A percentile compares a stretch with the other conserved stretches of the same genome.
These are phyloP conservation scores for Pestalotiopsis sp. DNA, from an alignment of 2,329 filamentous ascomycete genomes.

Conservation along the genomic window DNA sequence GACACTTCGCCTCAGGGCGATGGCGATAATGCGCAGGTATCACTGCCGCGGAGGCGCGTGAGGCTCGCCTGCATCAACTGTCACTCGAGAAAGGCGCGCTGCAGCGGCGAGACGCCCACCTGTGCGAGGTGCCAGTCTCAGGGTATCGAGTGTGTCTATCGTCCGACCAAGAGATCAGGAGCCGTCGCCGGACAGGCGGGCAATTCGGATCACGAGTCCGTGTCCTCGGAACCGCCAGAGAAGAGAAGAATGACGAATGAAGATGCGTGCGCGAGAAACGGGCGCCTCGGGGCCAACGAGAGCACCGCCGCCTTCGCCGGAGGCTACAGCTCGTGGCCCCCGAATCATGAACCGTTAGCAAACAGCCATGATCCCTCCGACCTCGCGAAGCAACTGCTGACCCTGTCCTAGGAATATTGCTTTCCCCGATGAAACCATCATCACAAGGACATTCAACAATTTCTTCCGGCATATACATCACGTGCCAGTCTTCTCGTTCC, in stretches of 20 bases:
- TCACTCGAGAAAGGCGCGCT: conserved; percentile 60
- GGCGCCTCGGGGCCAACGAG: conserved; percentile 25
- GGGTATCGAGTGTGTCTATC: conserved; percentile 53
- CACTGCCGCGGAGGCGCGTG: conserved; percentile 56
- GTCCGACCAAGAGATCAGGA: conserved; percentile 33
- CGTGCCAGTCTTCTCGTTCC: conserved; percentile 60
- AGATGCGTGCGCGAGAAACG: conserved; percentile 29
- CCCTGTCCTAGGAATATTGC: conserved; percentile 38
- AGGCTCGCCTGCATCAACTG: conserved; percentile 61
- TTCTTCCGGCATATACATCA: conserved; percentile 64
- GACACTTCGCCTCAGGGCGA: conserved; percentile 41
- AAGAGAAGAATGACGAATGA: conserved; percentile 34
- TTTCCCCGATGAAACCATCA: conserved; percentile 48
- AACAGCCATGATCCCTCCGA: conserved; percentile 14
- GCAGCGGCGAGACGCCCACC: conserved; percentile 58
- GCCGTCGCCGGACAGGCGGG: conserved; percentile 28
- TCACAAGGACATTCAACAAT: conserved; percentile 55
- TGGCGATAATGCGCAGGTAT: conserved; percentile 39
- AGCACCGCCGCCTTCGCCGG: neutral
- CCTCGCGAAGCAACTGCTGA: conserved; percentile 39
- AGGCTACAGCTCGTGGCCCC: conserved; percentile 41
- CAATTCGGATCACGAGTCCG: conserved; percentile 36
- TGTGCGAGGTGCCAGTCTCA: conserved; percentile 56
- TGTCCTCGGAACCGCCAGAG: conserved; percentile 35
- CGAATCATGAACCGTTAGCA: conserved; percentile 29